These are phyloP conservation scores for Pseudofabraea citricarpa DNA, from an alignment of 2,329 filamentous ascomycete species.

Conservation along the genomic window DNA sequence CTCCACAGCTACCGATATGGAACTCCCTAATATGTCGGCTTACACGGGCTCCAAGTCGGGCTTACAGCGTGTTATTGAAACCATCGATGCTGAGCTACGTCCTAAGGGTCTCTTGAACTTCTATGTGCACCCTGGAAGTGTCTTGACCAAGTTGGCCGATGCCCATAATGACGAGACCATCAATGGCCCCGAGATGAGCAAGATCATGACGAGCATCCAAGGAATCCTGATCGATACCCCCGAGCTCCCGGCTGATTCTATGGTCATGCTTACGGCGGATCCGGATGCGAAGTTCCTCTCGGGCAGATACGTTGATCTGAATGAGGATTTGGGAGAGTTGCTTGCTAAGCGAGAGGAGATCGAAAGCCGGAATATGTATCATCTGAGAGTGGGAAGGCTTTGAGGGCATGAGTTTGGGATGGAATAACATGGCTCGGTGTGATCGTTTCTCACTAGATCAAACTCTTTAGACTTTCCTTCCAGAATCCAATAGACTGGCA, in stretches of 20 bases:
- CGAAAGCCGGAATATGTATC: too few species aligned
- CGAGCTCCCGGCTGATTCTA: slow-evolving; percentile 3
- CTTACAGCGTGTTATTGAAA: slow-evolving; percentile 4
- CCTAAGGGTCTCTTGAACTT: slow-evolving; percentile 5
- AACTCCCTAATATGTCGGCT: slow-evolving; percentile 5
- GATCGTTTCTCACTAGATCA: too few species aligned
- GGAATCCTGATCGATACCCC: neutral
- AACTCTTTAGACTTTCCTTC: too few species aligned
- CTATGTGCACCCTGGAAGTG: slow-evolving; percentile 9
- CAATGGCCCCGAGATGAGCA: neutral
- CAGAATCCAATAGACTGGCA: too few species aligned
- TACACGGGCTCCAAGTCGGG: slow-evolving; percentile 7
- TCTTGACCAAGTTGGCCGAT: neutral
- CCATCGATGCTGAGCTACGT: slow-evolving; percentile 6
- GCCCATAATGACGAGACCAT: neutral
- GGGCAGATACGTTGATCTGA: slow-evolving; percentile 5
- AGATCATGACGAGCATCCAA: slow-evolving; percentile 1
- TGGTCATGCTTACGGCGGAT: slow-evolving; percentile 8
- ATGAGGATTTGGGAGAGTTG: slow-evolving; percentile 22
- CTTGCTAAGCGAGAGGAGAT: slow-evolving; percentile 23
- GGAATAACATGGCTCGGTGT: too few species aligned
- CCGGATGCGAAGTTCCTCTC: slow-evolving; percentile 3
- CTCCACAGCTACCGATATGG: neutral
- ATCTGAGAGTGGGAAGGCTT: too few species aligned
- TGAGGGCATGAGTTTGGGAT: too few species aligned